Percentiles rank a stretch among this genome's conserved stretches.
These are phyloP conservation scores for Fusarium clavum DNA, from an alignment of 2,329 filamentous ascomycete genomes.

Conservation along the genomic window DNA sequence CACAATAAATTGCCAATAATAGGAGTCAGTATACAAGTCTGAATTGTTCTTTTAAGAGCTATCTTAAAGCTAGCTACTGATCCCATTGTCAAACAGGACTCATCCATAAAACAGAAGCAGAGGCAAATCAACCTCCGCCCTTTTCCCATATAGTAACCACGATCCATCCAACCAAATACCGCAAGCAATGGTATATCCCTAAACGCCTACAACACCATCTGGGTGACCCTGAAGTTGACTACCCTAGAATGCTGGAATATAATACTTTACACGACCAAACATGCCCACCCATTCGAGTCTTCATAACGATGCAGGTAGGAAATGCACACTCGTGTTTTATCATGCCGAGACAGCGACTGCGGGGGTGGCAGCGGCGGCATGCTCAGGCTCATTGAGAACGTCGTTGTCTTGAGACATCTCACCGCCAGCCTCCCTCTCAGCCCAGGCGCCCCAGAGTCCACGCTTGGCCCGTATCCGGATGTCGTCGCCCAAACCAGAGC, in stretches of 20 bases:
- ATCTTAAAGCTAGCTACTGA: slow-evolving; percentile 19
- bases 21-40: background rate
- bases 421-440: slow-evolving; percentile 77
- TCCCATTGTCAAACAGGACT: slow-evolving; percentile 27
- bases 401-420: slow-evolving; percentile 65
- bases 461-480: slow-evolving; percentile 91
- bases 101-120: slow-evolving; percentile 30
- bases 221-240: slow-evolving; percentile 46
- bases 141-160: slow-evolving; percentile 42
- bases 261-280: slow-evolving; percentile 52
- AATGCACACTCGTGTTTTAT: slow-evolving; percentile 25
- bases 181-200: slow-evolving; percentile 55
- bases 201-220: slow-evolving; percentile 55
- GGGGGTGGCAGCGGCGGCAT: slow-evolving; percentile 47
- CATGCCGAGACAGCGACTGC: slow-evolving; percentile 55
- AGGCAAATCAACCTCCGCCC: slow-evolving; percentile 28
- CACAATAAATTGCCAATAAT: background rate
- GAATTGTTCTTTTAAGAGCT: slow-evolving; percentile 22
- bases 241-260: slow-evolving; percentile 51
- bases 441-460: slow-evolving; percentile 97
- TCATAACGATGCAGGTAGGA: slow-evolving; percentile 41
- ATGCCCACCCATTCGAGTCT: slow-evolving; percentile 40
- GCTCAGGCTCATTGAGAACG: slow-evolving; percentile 54
- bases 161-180: slow-evolving; percentile 39
- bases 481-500: slow-evolving; percentile 77